Base-by-base conservation (phyloP, 1,139 yeast genomes). In the Zygoascus sp. region DNA sequence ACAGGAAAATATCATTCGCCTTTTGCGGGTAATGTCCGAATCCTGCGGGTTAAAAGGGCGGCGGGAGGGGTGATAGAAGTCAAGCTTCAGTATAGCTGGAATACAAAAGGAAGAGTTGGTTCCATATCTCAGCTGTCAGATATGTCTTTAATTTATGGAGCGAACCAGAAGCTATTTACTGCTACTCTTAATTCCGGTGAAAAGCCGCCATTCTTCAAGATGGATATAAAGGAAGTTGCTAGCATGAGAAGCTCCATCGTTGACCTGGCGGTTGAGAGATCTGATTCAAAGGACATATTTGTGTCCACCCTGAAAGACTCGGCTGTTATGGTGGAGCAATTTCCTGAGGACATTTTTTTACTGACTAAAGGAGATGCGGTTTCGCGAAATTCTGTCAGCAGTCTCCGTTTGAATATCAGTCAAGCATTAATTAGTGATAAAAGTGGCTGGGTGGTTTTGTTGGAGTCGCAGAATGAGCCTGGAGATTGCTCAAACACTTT, bases 71-170 rank as follows among this genome's bases (percentile, higher is more conserved):
- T 34, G n/a, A 37, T 55, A 11, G 42, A 36, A 9, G 49, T 52
- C 11, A 43, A 48, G 8, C 45, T 44, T 15, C 55, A 50, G 42
- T 46, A 48, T 38, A 32, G 42, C 8, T 53, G 55, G 46, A 53
- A 52, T 28, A 56, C 64, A 0, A 51, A 52, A 0, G 64, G 61
- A 7, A 58, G 61, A 2, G 67, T 64, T 2, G 15, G 11, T 11
- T 30, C 41, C 35, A 27, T 42, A n/a, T 16, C 20, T 2, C 39
- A 42, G 20, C 27, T 42, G 5, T 13, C 45, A 11, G 23, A 42
- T 20, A 25, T 25, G 34, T 20, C 40, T 4, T 16, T 42, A 11
- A 23, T 28, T 9, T 42, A 42, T 16, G 25, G 40, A 7, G 20
- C 39, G 11, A 19, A 21, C 16, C 13, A 38, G 21, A 8, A 23